These are phyloP conservation scores for Ceratobasidium sp. DNA, from an alignment of 1,284 basidiomycete species.

Conservation along the genomic window DNA sequence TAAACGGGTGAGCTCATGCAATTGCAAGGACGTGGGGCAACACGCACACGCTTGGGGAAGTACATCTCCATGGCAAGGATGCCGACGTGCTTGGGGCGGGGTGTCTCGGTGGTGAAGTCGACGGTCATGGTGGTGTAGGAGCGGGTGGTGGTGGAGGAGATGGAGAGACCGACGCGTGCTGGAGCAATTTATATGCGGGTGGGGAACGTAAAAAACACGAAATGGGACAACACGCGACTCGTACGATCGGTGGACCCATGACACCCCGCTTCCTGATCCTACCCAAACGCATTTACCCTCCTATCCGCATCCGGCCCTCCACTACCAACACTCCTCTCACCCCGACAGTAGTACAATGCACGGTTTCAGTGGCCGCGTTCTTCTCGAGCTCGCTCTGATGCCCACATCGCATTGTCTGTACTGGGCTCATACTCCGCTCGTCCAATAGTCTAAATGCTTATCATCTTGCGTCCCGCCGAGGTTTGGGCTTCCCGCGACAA, in stretches of 20 bases:
- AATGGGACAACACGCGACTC: slow-evolving; percentile 37
- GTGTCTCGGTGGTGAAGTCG: slow-evolving; percentile 40
- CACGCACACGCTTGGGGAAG: slow-evolving; percentile 85
- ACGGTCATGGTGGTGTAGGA: slow-evolving; percentile 2
- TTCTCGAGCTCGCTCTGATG: neutral
- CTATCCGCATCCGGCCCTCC: no score
- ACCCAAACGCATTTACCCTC: no score
- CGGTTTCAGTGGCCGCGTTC: neutral
- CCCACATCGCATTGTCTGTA: neutral
- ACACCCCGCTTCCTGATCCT: neutral
- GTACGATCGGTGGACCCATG: slow-evolving; percentile 31
- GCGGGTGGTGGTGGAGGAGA: slow-evolving; percentile 5
- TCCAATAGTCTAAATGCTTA: neutral
- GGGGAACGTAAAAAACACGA: slow-evolving; percentile 32
- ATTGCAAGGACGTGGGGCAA: slow-evolving; percentile 41
- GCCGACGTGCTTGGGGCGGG: slow-evolving; percentile 89
- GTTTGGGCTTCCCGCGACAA: neutral
- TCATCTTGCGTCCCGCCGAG: neutral
- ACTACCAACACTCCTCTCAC: no score
- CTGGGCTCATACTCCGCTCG: neutral
- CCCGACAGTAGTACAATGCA: no score
- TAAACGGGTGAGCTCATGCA: slow-evolving; percentile 37
- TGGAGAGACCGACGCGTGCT: neutral
- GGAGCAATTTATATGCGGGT: slow-evolving; percentile 28
- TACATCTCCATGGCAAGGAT: slow-evolving; percentile 93